Evolutionary conservation across 129 eudicot genomes (phyloP).

Genomic region (Escallonia rubra): DNA sequence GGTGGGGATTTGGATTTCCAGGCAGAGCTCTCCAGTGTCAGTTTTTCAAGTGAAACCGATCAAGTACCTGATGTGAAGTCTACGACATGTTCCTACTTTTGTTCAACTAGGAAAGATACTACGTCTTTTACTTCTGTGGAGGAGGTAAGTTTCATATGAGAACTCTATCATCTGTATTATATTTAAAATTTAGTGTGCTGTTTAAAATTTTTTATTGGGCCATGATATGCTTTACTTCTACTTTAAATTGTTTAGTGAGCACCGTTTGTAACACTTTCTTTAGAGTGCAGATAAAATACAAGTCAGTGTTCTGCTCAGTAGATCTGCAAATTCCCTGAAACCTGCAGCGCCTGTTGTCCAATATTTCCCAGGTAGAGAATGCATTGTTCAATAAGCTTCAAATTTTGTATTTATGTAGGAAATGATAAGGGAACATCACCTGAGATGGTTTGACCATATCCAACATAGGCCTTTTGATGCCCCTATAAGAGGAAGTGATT

Average conservation of each 20-base stretch:
- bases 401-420: too few species aligned
- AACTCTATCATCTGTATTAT: neutral
- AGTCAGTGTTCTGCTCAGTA: conserved; percentile 48
- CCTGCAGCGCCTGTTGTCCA: conserved; percentile 68
- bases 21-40: conserved; percentile 21
- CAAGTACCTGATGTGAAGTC: conserved; percentile 30
- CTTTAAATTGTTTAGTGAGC: conserved; percentile 8
- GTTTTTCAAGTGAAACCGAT: conserved; percentile 20
- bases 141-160: conserved; percentile 48
- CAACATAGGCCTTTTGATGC: too few species aligned
- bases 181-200: conserved; percentile 6
- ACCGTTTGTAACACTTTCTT: conserved; percentile 23
- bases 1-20: conserved; percentile 43
- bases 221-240: conserved; percentile 1
- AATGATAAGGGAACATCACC: too few species aligned
- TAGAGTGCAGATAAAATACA: conserved; percentile 94
- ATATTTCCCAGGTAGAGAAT: conserved; percentile 66
- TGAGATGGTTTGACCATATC: too few species aligned
- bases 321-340: conserved; percentile 38
- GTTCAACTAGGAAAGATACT: conserved; percentile 25
- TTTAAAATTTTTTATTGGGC: neutral
- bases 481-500: too few species aligned
- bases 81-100: conserved; percentile 54
- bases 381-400: neutral
- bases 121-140: conserved; percentile 41